A percentile compares a stretch with the other conserved stretches of the same genome.
These are phyloP conservation scores for Umbelopsis isabellina DNA, from an alignment of 192 early-diverging fungal species.

Conservation along the genomic window DNA sequence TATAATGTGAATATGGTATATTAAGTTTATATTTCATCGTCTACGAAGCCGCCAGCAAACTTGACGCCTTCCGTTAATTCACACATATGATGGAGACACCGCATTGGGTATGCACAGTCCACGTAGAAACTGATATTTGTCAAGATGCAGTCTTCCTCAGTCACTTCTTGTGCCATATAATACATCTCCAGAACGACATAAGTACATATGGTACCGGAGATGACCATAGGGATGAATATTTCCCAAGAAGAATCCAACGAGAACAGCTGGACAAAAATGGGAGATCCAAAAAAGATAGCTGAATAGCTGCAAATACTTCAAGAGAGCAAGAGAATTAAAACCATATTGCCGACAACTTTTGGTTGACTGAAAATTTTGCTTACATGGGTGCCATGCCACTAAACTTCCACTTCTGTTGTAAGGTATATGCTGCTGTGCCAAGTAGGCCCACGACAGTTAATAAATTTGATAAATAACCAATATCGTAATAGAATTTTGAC, in stretches of 20 bases:
- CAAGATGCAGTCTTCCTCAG: slow-evolving; percentile 31
- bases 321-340: background rate
- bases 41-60: slow-evolving; percentile 20
- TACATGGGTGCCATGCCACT: slow-evolving; percentile 31
- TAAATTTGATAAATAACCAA: slow-evolving; percentile 25
- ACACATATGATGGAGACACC: slow-evolving; percentile 40
- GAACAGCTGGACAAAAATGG: slow-evolving; percentile 22
- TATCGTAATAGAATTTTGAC: slow-evolving; percentile 29
- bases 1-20: slow-evolving; percentile 3
- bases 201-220: slow-evolving; percentile 26
- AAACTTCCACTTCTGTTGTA: slow-evolving; percentile 29
- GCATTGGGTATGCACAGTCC: slow-evolving; percentile 39
- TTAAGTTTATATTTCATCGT: slow-evolving; percentile 9
- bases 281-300: slow-evolving; percentile 28
- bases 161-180: slow-evolving; percentile 28
- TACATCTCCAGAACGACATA: slow-evolving; percentile 37
- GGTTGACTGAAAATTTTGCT: background rate
- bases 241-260: slow-evolving; percentile 20
- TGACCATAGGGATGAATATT: slow-evolving; percentile 26
- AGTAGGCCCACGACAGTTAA: slow-evolving; percentile 24
- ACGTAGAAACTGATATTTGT: slow-evolving; percentile 36
- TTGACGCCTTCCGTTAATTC: slow-evolving; percentile 33
- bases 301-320: slow-evolving; percentile 24
- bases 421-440: slow-evolving; percentile 24
- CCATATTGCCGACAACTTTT: background rate